phyloP scores from a whole-genome alignment of 805 yeast genomes.

The Ogataea henricii region DNA sequence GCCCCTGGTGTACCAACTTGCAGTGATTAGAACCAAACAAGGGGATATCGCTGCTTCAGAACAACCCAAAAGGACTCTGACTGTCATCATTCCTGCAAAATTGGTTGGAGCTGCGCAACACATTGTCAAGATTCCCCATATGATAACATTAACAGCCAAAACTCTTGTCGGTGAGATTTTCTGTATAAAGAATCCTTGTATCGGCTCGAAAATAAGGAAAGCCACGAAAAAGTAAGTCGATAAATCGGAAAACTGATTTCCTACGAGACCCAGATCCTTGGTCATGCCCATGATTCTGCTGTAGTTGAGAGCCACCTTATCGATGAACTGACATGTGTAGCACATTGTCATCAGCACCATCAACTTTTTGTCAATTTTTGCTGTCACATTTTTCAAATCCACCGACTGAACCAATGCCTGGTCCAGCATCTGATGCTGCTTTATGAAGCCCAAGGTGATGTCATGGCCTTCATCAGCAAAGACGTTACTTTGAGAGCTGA shows the following conservation, averaged over 20 bases:
- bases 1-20: slow-evolving; percentile 34
- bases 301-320: slow-evolving; percentile 51
- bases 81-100: slow-evolving; percentile 45
- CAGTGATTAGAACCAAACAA: slow-evolving; percentile 37
- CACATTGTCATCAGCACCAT: slow-evolving; percentile 50
- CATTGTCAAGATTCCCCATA: slow-evolving; percentile 62
- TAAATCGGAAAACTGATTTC: slow-evolving; percentile 36
- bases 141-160: slow-evolving; percentile 46
- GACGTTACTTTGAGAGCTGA: slow-evolving; percentile 14
- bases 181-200: slow-evolving; percentile 50
- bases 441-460: slow-evolving; percentile 16
- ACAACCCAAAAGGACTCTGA: slow-evolving; percentile 37
- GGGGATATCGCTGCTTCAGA: slow-evolving; percentile 36
- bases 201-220: slow-evolving; percentile 56
- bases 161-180: slow-evolving; percentile 56
- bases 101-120: slow-evolving; percentile 45
- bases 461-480: slow-evolving; percentile 18
- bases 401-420: background rate
- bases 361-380: slow-evolving; percentile 50
- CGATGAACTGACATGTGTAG: slow-evolving; percentile 61
- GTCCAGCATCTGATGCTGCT: slow-evolving; percentile 10
- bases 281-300: slow-evolving; percentile 58
- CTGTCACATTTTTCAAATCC: slow-evolving; percentile 14
- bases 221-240: slow-evolving; percentile 49
- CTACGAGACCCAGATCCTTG: slow-evolving; percentile 48